These are phyloP conservation scores for Danielia reshetovae DNA, from an alignment of 805 yeast species.

Conservation along the genomic window DNA sequence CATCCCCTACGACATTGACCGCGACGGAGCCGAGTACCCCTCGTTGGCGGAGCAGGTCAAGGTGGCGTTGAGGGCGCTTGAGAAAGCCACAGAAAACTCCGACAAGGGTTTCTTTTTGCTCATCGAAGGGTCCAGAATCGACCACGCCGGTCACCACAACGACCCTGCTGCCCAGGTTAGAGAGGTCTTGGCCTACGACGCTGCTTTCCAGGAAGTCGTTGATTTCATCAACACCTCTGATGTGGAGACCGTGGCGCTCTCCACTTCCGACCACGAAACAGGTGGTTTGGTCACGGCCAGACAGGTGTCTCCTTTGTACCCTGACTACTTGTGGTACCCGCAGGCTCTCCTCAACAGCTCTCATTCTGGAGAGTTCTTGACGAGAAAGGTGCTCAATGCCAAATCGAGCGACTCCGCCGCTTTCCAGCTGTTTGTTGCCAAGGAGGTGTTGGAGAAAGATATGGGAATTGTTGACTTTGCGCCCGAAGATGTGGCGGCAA, in stretches of 20 bases:
- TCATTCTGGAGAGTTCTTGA: slow-evolving; percentile 74
- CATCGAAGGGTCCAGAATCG: slow-evolving; percentile 91
- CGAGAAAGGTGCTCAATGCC: slow-evolving; percentile 38
- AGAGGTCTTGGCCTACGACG: slow-evolving; percentile 84
- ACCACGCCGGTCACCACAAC: slow-evolving; percentile 91
- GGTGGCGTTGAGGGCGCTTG: slow-evolving; percentile 68
- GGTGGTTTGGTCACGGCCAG: slow-evolving; percentile 91
- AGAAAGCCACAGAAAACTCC: slow-evolving; percentile 62
- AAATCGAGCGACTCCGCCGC: slow-evolving; percentile 20
- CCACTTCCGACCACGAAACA: slow-evolving; percentile 93
- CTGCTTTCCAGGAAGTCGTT: slow-evolving; percentile 70
- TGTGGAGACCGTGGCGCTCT: slow-evolving; percentile 71
- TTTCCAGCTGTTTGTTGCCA: slow-evolving; percentile 26
- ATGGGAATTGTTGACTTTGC: slow-evolving; percentile 63
- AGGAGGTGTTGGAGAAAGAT: slow-evolving; percentile 55
- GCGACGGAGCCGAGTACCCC: slow-evolving; percentile 59
- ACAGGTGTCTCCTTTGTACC: slow-evolving; percentile 62
- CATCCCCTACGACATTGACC: slow-evolving; percentile 82
- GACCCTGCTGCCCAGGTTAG: slow-evolving; percentile 94
- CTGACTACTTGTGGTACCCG: slow-evolving; percentile 88
- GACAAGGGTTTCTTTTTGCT: slow-evolving; percentile 83
- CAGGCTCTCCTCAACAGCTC: slow-evolving; percentile 63
- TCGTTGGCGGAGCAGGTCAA: slow-evolving; percentile 74
- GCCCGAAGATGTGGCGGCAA: slow-evolving; percentile 41
- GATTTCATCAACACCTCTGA: slow-evolving; percentile 66